Evolutionary conservation across 352 stramenopile species (phyloP), one percentile per base, ranked within the genome.

Genomic region (Globisporangium nagaii): DNA sequence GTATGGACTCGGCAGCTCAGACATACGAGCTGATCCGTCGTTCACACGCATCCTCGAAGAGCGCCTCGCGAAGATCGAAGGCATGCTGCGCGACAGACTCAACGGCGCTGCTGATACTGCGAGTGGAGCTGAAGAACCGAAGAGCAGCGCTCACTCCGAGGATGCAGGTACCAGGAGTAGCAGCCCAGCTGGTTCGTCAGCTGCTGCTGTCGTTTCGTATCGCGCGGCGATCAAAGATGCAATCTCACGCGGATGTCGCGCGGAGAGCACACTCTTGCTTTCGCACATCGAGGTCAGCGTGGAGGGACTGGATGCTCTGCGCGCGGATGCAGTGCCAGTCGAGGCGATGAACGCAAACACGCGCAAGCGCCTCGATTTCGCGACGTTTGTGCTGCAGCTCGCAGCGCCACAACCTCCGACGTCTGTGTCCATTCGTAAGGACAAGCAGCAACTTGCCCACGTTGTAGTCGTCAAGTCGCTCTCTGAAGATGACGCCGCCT

Each of bases 351-450:
- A 66, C 12, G 67, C 65, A 12, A 34, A 51, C 7, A 72, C 78
- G 65, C 62, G 40, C 13, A 56, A 49, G n/a, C 63, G 68, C 20
- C 35, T 56, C 9, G 47, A 71, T 10, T 84, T 84, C 35, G 61
- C 50, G 34, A 44, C 53, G 5, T 44, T 75, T 7, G 39, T 81
- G 42, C 58, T 84, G 19, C 56, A 60, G 41, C 45, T 65, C 43
- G 24, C 51, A 10, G 19, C n/a, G 4, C 34, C 41, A n/a, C 27
- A 17, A 12, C 15, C 1, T 1, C 10, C 25, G 10, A 19, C 34
- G 19, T 20, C 28, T 17, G 32, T 7, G 1, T 12, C 22, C 58
- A 22, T 24, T 48, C 46, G 39, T 56, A 20, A 34, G n/a, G n/a
- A n/a, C n/a, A n/a, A 52, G 35, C n/a, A 24, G 53, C 9, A 22